phyloP scores from a whole-genome alignment of 2,329 filamentous ascomycete species.

The Didymosphaeria variabile region DNA sequence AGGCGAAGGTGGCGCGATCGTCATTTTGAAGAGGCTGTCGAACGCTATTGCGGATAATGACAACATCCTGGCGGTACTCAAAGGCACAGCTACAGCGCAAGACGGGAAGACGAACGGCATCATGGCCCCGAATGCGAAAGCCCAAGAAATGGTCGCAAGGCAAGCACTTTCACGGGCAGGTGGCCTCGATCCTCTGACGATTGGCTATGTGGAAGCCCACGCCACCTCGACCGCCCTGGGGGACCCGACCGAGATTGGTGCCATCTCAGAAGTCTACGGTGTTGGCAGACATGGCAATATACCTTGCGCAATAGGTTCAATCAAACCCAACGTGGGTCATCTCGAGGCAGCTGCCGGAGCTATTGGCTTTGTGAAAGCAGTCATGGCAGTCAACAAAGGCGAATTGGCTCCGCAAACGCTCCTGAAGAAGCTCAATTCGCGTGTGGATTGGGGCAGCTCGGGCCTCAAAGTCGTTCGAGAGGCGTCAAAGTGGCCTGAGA shows the following conservation, averaged over 20 bases:
- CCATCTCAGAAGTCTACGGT: slow-evolving; percentile 33
- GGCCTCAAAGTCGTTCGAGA: slow-evolving; percentile 43
- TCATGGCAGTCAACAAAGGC: slow-evolving; percentile 50
- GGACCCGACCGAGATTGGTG: slow-evolving; percentile 38
- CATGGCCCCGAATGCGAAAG: slow-evolving; percentile 54
- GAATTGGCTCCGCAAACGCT: slow-evolving; percentile 38
- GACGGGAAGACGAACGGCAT: slow-evolving; percentile 37
- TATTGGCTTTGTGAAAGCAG: slow-evolving; percentile 50
- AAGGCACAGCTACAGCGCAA: slow-evolving; percentile 37
- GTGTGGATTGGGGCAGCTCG: slow-evolving; percentile 37
- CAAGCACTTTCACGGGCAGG: slow-evolving; percentile 48
- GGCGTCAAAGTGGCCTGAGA: slow-evolving; percentile 31
- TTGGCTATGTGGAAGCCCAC: slow-evolving; percentile 52
- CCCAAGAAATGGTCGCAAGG: slow-evolving; percentile 47
- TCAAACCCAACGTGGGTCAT: slow-evolving; percentile 54
- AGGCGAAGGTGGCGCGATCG: slow-evolving; percentile 64
- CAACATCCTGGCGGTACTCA: slow-evolving; percentile 42
- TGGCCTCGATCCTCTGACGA: slow-evolving; percentile 41
- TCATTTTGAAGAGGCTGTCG: slow-evolving; percentile 50
- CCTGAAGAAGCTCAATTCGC: slow-evolving; percentile 42
- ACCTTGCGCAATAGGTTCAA: slow-evolving; percentile 18
- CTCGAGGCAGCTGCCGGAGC: slow-evolving; percentile 51
- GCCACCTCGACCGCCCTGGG: slow-evolving; percentile 68
- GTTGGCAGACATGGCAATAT: slow-evolving; percentile 8
- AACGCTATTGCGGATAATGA: slow-evolving; percentile 54